A percentile compares a stretch with the other conserved stretches of the same genome.
Evolutionary conservation across 2,329 filamentous ascomycete genomes (phyloP).

Genomic region (Pseudogymnoascus sp.): DNA sequence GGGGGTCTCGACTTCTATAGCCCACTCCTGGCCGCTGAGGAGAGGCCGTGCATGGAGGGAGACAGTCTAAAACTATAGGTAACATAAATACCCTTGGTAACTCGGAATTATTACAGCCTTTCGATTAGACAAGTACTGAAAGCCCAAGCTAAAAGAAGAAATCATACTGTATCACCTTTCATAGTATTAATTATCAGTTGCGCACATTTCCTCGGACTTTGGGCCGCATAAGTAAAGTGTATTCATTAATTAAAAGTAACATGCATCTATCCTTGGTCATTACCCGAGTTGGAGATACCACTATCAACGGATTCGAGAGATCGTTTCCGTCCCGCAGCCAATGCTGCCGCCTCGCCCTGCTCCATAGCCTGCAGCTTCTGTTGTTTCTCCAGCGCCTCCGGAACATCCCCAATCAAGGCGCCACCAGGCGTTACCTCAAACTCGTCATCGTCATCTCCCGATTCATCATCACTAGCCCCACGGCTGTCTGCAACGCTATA

Average conservation of each 20-base stretch:
- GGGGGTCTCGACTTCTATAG: background rate
- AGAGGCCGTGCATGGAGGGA: background rate
- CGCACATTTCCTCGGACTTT: background rate
- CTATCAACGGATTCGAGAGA: constrained; percentile 16
- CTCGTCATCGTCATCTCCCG: constrained; percentile 26
- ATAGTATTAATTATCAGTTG: background rate
- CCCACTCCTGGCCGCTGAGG: too few relatives aligned
- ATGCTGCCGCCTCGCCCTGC: constrained; percentile 46
- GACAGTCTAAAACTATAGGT: background rate
- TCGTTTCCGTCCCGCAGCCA: constrained; percentile 24
- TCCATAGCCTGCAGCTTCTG: constrained; percentile 52
- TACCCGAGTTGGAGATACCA: constrained; percentile 6
- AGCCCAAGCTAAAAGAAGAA: background rate
- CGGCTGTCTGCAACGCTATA: constrained; percentile 21
- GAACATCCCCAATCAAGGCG: constrained; percentile 17
- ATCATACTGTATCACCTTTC: too few relatives aligned
- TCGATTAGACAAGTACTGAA: background rate
- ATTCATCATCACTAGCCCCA: constrained; percentile 28
- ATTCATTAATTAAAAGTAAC: constrained; percentile 8
- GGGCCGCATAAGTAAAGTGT: background rate
- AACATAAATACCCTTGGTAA: background rate
- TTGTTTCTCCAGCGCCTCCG: constrained; percentile 31
- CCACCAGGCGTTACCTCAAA: constrained; percentile 26
- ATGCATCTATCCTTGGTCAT: background rate
- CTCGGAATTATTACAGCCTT: background rate